A percentile compares a stretch with the other conserved stretches of the same genome.
These are phyloP conservation scores for Secale cereale DNA, from an alignment of 176 grass and related monocot genomes.

Conservation along the genomic window DNA sequence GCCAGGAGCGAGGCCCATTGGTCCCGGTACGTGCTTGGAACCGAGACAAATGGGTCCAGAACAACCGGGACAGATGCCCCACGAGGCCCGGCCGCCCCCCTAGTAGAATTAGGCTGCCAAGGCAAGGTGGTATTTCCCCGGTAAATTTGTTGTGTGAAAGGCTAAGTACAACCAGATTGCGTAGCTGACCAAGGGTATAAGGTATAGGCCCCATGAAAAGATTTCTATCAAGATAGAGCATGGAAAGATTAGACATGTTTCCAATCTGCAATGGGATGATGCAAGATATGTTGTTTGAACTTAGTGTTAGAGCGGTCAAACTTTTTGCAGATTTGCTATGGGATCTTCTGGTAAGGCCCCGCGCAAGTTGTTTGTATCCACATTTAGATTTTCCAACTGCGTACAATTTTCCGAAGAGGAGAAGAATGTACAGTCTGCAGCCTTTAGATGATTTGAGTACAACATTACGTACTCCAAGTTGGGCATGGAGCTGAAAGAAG, in stretches of 20 bases:
- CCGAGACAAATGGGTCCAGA: no score
- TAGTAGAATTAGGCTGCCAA: background rate
- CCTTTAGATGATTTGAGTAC: conserved; percentile 22
- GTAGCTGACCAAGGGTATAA: background rate
- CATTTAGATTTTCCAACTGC: background rate
- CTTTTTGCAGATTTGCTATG: background rate
- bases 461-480: background rate
- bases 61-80: no score
- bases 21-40: no score
- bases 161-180: background rate
- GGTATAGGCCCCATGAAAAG: background rate
- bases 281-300: background rate
- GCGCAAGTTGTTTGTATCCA: no score
- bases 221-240: background rate
- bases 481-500: background rate
- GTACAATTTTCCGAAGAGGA: conserved; percentile 20
- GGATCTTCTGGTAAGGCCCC: no score
- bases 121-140: background rate
- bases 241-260: background rate
- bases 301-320: background rate
- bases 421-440: conserved; percentile 44
- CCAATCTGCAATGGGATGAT: background rate
- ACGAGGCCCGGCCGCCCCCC: no score
- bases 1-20: no score
- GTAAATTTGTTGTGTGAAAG: background rate